Conservation (phyloP, 345 rosid species). For the Sapria himalayana region DNA sequence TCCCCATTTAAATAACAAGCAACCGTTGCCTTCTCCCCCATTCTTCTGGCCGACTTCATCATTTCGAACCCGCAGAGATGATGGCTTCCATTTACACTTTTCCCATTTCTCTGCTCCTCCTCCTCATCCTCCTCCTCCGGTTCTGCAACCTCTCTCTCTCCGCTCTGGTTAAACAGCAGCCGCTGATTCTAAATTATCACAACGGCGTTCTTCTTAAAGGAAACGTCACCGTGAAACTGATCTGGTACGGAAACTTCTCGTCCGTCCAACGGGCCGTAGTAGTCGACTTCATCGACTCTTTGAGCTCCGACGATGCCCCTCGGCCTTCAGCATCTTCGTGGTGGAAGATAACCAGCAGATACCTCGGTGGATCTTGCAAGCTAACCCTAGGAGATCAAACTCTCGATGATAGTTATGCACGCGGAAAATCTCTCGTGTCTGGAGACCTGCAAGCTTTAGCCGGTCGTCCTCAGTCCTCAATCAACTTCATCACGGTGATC, state of each 20-base stretch:
- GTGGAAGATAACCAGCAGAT: constrained; percentile 76
- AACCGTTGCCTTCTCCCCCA: too few relatives aligned
- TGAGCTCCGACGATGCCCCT: constrained; percentile 11
- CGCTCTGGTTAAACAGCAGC: constrained; percentile 58
- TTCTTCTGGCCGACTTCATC: too few relatives aligned
- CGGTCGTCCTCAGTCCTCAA: constrained; percentile 14
- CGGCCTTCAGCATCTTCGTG: constrained; percentile 42
- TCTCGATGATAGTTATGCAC: constrained; percentile 33
- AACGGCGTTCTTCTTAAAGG: constrained; percentile 47
- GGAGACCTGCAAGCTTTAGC: constrained; percentile 38
- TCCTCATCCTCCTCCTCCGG: constrained; percentile 7
- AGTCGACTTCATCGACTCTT: constrained; percentile 54
- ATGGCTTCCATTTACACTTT: constrained; percentile 23
- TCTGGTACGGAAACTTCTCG: constrained; percentile 74
- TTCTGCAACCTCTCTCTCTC: constrained; percentile 7
- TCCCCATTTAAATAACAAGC: too few relatives aligned
- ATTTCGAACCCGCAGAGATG: too few relatives aligned
- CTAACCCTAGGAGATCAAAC: constrained; percentile 38
- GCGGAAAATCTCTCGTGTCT: constrained; percentile 35
- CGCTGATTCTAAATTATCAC: constrained; percentile 47
- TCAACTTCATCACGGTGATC: constrained; percentile 33
- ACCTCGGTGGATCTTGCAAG: constrained; percentile 25
- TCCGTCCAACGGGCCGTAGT: constrained; percentile 50
- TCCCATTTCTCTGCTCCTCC: constrained; percentile 13
- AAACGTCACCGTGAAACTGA: constrained; percentile 37